phyloP scores from a whole-genome alignment of 2,329 filamentous ascomycete genomes.

The Teratosphaeriaceae sp. region DNA sequence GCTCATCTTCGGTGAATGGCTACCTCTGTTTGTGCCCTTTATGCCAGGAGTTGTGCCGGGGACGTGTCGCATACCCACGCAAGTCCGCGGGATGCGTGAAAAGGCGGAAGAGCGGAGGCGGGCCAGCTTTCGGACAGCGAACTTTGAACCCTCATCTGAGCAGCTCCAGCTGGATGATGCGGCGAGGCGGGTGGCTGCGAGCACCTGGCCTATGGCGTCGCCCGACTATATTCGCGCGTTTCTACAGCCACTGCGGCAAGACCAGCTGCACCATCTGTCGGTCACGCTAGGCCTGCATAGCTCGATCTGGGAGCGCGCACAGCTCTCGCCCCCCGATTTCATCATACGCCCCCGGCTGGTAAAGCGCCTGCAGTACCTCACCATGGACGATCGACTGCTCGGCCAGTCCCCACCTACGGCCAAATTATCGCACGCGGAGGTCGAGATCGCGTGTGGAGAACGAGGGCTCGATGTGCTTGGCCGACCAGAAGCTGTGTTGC shows the following conservation, averaged over 20 bases:
- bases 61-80: slow-evolving; percentile 74
- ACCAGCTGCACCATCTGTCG: slow-evolving; percentile 37
- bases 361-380: slow-evolving; percentile 56
- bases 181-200: slow-evolving; percentile 31
- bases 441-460: slow-evolving; percentile 31
- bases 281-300: slow-evolving; percentile 35
- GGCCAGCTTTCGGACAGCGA: slow-evolving; percentile 47
- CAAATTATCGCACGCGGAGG: slow-evolving; percentile 38
- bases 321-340: slow-evolving; percentile 37
- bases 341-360: slow-evolving; percentile 51
- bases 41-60: slow-evolving; percentile 68
- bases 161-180: slow-evolving; percentile 40
- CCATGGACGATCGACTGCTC: slow-evolving; percentile 65
- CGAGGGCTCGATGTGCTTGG: slow-evolving; percentile 29
- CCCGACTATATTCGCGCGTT: neutral
- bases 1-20: slow-evolving; percentile 76
- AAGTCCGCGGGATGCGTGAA: slow-evolving; percentile 54
- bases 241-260: slow-evolving; percentile 23
- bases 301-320: slow-evolving; percentile 38
- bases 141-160: slow-evolving; percentile 69
- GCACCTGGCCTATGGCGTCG: slow-evolving; percentile 8
- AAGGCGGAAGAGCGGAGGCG: slow-evolving; percentile 49
- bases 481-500: slow-evolving; percentile 20
- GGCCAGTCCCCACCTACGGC: slow-evolving; percentile 55
- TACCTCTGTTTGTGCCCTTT: slow-evolving; percentile 68